Conservation (phyloP, 2,329 filamentous ascomycete species). For the Ophiostoma pallidulum region DNA sequence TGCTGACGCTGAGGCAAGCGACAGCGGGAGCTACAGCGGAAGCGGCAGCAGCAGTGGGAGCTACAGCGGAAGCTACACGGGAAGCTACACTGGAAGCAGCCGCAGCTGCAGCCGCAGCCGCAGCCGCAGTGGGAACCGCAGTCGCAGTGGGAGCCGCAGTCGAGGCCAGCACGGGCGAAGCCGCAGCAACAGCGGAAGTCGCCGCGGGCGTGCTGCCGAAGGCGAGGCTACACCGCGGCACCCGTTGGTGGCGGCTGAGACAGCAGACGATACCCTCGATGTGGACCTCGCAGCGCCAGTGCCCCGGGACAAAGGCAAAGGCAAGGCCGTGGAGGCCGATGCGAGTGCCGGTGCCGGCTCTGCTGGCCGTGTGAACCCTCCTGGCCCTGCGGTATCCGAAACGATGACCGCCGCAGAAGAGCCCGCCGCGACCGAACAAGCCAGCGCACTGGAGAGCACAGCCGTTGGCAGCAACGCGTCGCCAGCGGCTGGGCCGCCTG, state of each 20-base stretch:
- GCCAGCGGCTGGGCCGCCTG: too few relatives aligned
- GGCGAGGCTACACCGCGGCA: too few relatives aligned
- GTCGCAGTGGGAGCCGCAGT: conserved; percentile 22
- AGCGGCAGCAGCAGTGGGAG: background rate
- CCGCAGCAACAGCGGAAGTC: background rate
- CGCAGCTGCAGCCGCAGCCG: background rate
- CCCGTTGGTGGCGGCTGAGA: too few relatives aligned
- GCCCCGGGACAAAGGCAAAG: conserved; percentile 9
- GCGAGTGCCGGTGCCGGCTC: conserved; percentile 10
- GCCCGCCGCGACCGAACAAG: too few relatives aligned
- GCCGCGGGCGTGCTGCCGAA: background rate
- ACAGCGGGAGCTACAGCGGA: conserved; percentile 4
- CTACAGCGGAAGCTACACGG: conserved; percentile 6
- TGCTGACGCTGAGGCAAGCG: background rate
- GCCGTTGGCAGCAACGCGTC: too few relatives aligned
- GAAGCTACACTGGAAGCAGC: conserved; percentile 13
- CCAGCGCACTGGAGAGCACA: too few relatives aligned
- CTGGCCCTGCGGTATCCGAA: too few relatives aligned
- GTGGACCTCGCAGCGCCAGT: background rate
- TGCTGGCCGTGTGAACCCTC: background rate
- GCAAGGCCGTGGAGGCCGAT: conserved; percentile 6
- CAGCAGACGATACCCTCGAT: too few relatives aligned
- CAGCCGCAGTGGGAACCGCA: conserved; percentile 23
- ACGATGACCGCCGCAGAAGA: background rate
- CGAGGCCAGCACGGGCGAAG: conserved; percentile 12